Base-by-base conservation (phyloP, 2,329 filamentous ascomycete species). In the Saccharata proteae region DNA sequence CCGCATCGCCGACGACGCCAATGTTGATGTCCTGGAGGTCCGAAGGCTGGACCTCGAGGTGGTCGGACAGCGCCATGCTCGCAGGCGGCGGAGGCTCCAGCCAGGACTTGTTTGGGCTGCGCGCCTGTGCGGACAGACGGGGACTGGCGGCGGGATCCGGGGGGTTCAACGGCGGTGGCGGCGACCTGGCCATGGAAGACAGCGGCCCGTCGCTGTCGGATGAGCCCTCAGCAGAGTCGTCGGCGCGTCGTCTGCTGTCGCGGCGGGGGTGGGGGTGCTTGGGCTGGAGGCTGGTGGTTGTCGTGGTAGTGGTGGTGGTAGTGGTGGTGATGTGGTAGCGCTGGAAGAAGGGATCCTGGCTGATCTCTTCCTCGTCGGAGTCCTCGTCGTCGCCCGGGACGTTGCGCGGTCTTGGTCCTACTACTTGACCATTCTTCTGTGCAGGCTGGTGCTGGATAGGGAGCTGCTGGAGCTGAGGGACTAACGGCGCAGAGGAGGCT, bases 1-100 rank as follows among this genome's bases (percentile, higher is more conserved):
- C 58, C 34, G 58, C 54, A 31, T 61, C 59, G 37, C 72, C 71
- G 27, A 74, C 54, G 17, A 76, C 63, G 29, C 65, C 67, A 39
- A 76, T 65, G 41, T 70, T 74, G 44, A 76, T 61, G 45, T 71
- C 63, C 21, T 65, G 65, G 40, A 67, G 49, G 30, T 48, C 26
- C 14, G 22, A 21, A 6, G 12, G 18, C 31, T 18, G 17, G 23
- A n/a, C 19, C 7, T 21, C 19, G 19, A n/a, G 7, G 19, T n/a
- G 19, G 19, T 21, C 7, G 7, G 19, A 21, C 14, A 16, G 26
- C 16, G 26, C n/a, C 14, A 8, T 27, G 19, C 19, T 21, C 19
- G 7, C 7, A 7, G 19, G 19, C 7, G 19, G 7, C 7, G 19
- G n/a, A 21, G 19, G 19, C 7, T 21, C 19, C 19, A n/a, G 19